phyloP scores from a whole-genome alignment of 495 filamentous ascomycete species.

The Lasiosphaeriaceae sp. region DNA sequence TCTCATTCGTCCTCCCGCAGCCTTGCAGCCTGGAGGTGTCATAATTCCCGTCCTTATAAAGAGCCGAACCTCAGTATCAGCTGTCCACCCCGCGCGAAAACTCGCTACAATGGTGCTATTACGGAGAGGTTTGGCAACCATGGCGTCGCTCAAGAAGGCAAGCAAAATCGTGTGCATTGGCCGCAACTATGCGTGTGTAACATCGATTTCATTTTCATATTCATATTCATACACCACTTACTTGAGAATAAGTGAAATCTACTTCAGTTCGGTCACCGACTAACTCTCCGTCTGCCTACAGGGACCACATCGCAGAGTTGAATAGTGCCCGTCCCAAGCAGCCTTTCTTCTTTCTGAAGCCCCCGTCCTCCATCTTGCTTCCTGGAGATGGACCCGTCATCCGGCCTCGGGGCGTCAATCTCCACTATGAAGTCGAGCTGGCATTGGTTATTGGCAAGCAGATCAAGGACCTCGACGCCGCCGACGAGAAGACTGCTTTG shows the following conservation, averaged over 20 bases:
- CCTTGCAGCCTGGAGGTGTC: background rate
- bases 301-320: constrained; percentile 92
- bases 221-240: background rate
- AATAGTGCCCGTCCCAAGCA: constrained; percentile 80
- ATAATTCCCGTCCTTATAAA: background rate
- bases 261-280: no score
- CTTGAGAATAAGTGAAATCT: no score
- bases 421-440: constrained; percentile 96
- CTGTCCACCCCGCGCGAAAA: background rate
- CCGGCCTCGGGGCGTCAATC: constrained; percentile 70
- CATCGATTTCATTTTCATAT: constrained; percentile 4
- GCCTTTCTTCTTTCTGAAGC: constrained; percentile 99
- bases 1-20: background rate
- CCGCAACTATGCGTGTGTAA: constrained; percentile 88
- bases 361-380: constrained; percentile 72
- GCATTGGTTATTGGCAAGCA: constrained; percentile 79
- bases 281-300: constrained; percentile 32
- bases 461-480: constrained; percentile 66
- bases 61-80: background rate
- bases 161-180: constrained; percentile 96
- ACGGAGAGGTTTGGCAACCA: constrained; percentile 45
- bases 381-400: constrained; percentile 79
- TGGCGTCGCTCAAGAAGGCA: constrained; percentile 63
- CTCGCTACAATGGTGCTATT: constrained; percentile 31
- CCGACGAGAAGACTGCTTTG: constrained; percentile 58